These are phyloP conservation scores for Symbiodinium natans DNA, from an alignment of 73 alveolate species.

Conservation along the genomic window DNA sequence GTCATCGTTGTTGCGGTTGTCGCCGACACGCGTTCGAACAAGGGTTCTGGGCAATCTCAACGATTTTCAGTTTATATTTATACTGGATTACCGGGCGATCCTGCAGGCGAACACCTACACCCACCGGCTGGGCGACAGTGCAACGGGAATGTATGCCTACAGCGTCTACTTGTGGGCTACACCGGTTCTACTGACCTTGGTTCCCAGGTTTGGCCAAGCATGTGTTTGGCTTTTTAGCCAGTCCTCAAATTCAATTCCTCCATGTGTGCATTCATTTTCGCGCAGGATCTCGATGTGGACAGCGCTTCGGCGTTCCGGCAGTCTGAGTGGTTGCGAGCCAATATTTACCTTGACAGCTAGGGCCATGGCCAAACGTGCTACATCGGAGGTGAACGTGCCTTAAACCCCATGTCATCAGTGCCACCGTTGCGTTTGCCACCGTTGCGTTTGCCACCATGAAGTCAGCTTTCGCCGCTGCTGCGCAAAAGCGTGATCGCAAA, in stretches of 20 bases:
- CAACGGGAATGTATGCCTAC: neutral
- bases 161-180: neutral
- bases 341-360: neutral
- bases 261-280: neutral
- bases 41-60: neutral
- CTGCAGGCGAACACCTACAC: neutral
- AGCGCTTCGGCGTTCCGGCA: neutral
- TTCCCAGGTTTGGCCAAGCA: neutral
- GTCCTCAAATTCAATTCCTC: neutral
- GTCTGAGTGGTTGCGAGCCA: neutral
- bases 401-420: neutral
- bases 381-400: neutral
- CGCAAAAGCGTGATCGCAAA: no score
- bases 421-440: neutral
- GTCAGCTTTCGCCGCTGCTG: no score
- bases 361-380: neutral
- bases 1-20: neutral
- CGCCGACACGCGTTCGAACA: no score
- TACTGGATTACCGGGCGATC: neutral
- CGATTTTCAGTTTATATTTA: neutral
- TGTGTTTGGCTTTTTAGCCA: neutral
- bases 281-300: neutral
- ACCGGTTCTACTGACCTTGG: neutral
- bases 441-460: no score
- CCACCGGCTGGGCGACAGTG: neutral